Evolutionary conservation across 2,329 filamentous ascomycete genomes (phyloP).

Genomic region (Tolypocladium amazonense): DNA sequence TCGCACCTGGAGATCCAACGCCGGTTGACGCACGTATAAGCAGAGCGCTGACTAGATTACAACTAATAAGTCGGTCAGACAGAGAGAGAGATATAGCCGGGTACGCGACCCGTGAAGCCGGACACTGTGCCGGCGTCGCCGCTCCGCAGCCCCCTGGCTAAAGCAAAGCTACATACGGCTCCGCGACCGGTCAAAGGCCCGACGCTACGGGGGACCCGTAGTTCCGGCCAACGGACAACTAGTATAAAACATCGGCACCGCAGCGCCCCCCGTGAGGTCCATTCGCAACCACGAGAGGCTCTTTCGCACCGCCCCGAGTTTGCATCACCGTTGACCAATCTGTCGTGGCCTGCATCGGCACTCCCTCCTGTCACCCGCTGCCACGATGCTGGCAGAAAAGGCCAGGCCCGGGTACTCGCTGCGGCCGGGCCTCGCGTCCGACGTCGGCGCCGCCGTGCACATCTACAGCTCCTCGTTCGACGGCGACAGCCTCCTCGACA

Average conservation of each 20-base stretch:
- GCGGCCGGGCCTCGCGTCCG: constrained; percentile 19
- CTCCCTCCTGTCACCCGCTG: not conserved
- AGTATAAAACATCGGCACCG: not conserved
- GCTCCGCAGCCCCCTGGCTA: no score
- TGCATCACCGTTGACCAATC: not conserved
- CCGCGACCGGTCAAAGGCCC: no score
- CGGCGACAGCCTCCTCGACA: constrained; percentile 17
- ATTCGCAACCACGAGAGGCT: not conserved
- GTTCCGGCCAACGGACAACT: not conserved
- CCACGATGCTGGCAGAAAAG: not conserved
- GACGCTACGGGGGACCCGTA: no score
- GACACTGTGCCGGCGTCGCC: no score
- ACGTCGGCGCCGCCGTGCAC: constrained; percentile 13
- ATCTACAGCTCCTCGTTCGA: constrained; percentile 19
- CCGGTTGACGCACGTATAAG: not conserved
- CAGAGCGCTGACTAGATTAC: no score
- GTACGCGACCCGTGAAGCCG: not conserved
- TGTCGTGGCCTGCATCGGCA: no score
- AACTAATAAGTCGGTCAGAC: no score
- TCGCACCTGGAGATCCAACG: not conserved
- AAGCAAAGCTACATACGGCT: not conserved
- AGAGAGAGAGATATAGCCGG: not conserved
- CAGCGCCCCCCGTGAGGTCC: no score
- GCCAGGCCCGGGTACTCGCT: constrained; percentile 5
- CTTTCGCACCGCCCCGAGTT: not conserved